These are phyloP conservation scores for Cornus florida DNA, from an alignment of 148 eudicot genomes.

Conservation along the genomic window DNA sequence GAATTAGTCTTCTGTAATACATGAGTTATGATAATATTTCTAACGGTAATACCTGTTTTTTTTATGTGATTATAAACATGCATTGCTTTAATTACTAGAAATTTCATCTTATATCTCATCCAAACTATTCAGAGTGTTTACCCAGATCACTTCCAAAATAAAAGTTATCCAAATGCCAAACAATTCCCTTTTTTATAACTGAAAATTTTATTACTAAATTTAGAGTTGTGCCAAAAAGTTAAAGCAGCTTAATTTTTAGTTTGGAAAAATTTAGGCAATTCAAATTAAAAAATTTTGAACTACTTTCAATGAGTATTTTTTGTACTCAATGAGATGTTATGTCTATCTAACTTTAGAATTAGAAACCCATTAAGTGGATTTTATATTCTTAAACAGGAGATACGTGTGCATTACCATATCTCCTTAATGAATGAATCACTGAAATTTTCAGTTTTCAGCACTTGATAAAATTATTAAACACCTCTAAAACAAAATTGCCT, in stretches of 20 bases:
- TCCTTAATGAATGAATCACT: not conserved
- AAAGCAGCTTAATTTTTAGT: not conserved
- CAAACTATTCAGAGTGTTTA: no score
- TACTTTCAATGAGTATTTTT: not conserved
- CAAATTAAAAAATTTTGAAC: not conserved
- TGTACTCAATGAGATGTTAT: not conserved
- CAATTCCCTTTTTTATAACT: not conserved
- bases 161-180: not conserved
- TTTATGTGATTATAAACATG: no score
- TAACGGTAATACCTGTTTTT: no score
- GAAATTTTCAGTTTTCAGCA: not conserved
- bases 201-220: no score
- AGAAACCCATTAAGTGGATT: no score
- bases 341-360: not conserved
- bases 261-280: not conserved
- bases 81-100: no score
- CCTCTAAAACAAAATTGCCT: not conserved
- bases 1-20: no score
- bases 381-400: not conserved
- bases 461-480: not conserved
- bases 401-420: not conserved
- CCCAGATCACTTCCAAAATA: no score
- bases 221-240: not conserved
- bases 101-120: no score
- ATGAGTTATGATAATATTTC: no score